phyloP scores from a whole-genome alignment of 1,139 yeast species.

The Saccharomycopsis phalli region DNA sequence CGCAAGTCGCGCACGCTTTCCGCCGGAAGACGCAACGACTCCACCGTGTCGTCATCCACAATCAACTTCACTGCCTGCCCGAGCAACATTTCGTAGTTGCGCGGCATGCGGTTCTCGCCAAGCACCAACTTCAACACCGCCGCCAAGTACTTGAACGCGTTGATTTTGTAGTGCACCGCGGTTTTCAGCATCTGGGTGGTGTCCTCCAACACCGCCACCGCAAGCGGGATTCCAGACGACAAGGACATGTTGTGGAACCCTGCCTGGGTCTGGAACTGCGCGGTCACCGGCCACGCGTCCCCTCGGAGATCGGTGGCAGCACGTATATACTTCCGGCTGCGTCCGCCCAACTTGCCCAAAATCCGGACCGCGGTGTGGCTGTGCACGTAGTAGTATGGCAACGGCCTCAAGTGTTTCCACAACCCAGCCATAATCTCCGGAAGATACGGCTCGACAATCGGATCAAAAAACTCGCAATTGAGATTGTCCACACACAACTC shows the following conservation, averaged over 20 bases:
- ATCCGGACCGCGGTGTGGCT: slow-evolving; percentile 92
- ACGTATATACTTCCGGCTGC: slow-evolving; percentile 77
- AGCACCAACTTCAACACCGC: slow-evolving; percentile 62
- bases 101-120: slow-evolving; percentile 57
- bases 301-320: slow-evolving; percentile 56
- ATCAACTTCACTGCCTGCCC: slow-evolving; percentile 43
- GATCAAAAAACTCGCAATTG: slow-evolving; percentile 95
- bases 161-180: slow-evolving; percentile 58
- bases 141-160: slow-evolving; percentile 68
- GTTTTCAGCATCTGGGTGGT: slow-evolving; percentile 33
- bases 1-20: slow-evolving; percentile 41
- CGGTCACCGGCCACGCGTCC: slow-evolving; percentile 50
- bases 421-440: slow-evolving; percentile 90
- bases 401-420: slow-evolving; percentile 85
- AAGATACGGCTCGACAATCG: slow-evolving; percentile 90
- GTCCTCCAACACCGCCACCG: slow-evolving; percentile 57
- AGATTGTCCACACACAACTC: slow-evolving; percentile 96
- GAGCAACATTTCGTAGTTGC: slow-evolving; percentile 38
- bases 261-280: slow-evolving; percentile 56
- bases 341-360: slow-evolving; percentile 91
- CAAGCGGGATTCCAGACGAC: slow-evolving; percentile 77
- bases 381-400: slow-evolving; percentile 84
- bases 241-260: slow-evolving; percentile 59
- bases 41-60: slow-evolving; percentile 36
- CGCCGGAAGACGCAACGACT: slow-evolving; percentile 25